Evolutionary conservation across 208 protist species (phyloP).

Genomic region (Wallacemonas sp.): DNA sequence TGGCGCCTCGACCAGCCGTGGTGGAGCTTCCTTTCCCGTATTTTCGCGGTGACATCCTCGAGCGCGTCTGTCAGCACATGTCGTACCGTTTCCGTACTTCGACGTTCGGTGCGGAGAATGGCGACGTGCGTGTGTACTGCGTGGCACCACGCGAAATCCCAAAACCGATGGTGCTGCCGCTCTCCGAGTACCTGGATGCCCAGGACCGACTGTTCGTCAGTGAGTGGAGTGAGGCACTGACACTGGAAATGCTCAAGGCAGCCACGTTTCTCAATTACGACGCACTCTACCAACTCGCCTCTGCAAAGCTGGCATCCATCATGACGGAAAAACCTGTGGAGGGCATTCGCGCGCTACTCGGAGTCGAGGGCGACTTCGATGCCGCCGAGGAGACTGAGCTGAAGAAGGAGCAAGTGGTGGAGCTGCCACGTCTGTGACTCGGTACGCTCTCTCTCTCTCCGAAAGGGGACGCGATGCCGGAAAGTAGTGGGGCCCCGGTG

Average conservation of each 20-base stretch:
- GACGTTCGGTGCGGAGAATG: slow-evolving; percentile 31
- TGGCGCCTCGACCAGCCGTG: neutral
- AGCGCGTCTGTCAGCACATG: slow-evolving; percentile 78
- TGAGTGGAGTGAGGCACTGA: slow-evolving; percentile 75
- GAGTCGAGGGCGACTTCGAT: slow-evolving; percentile 89
- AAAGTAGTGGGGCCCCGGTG: too few relatives aligned
- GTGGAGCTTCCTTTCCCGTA: slow-evolving; percentile 77
- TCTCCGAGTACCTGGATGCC: slow-evolving; percentile 71
- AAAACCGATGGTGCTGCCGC: slow-evolving; percentile 70
- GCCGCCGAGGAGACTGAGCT: slow-evolving; percentile 79
- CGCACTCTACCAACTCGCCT: slow-evolving; percentile 81
- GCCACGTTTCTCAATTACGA: slow-evolving; percentile 89
- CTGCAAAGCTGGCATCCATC: slow-evolving; percentile 76
- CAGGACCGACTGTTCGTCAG: slow-evolving; percentile 59
- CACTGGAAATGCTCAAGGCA: slow-evolving; percentile 79
- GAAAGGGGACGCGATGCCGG: too few relatives aligned
- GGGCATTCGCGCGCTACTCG: slow-evolving; percentile 80
- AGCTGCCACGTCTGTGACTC: slow-evolving; percentile 12
- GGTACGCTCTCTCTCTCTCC: too few relatives aligned
- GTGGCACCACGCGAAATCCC: slow-evolving; percentile 58
- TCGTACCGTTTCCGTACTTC: slow-evolving; percentile 61
- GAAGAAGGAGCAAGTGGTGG: slow-evolving; percentile 64
- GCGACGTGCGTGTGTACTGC: slow-evolving; percentile 35
- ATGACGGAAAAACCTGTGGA: slow-evolving; percentile 86
- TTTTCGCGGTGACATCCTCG: slow-evolving; percentile 55